phyloP scores from a whole-genome alignment of 371 early-diverging fungal species.

The Syncephalastrum contaminatum region DNA sequence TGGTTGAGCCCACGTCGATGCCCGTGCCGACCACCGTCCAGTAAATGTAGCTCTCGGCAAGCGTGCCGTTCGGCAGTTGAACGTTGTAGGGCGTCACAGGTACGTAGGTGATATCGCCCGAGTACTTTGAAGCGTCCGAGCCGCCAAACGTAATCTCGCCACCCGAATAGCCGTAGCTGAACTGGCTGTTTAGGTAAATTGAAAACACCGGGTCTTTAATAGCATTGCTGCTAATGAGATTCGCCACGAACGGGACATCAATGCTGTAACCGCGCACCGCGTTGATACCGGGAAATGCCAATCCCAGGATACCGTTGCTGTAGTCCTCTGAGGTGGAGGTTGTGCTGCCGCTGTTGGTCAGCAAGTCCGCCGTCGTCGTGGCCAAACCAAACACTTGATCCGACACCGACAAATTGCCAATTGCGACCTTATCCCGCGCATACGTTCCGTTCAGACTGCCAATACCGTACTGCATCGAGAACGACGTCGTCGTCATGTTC shows the following conservation, averaged over 20 bases:
- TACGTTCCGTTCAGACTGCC: constrained; percentile 38
- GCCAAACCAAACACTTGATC: constrained; percentile 33
- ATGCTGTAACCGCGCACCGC: constrained; percentile 10
- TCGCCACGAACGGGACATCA: constrained; percentile 28
- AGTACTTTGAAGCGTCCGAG: constrained; percentile 47
- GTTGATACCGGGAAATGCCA: constrained; percentile 31
- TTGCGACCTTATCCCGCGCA: constrained; percentile 28
- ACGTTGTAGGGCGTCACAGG: constrained; percentile 23
- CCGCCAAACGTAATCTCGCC: constrained; percentile 43
- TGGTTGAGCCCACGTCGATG: constrained; percentile 2
- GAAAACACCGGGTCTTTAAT: constrained; percentile 37
- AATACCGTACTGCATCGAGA: constrained; percentile 34
- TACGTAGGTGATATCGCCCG: constrained; percentile 41
- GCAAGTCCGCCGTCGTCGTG: constrained; percentile 13
- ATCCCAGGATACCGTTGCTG: constrained; percentile 41
- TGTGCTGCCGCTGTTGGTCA: constrained; percentile 5
- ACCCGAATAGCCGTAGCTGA: constrained; percentile 17
- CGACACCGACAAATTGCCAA: constrained; percentile 18
- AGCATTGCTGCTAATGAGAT: constrained; percentile 21
- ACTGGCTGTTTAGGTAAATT: constrained; percentile 27
- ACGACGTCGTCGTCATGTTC: constrained; percentile 18
- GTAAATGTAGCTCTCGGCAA: constrained; percentile 21
- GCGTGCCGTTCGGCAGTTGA: constrained; percentile 4
- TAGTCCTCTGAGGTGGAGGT: neutral
- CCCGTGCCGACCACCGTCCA: constrained; percentile 34